Conservation (phyloP, 2,329 filamentous ascomycete genomes). For the Cladosporium sp. region DNA sequence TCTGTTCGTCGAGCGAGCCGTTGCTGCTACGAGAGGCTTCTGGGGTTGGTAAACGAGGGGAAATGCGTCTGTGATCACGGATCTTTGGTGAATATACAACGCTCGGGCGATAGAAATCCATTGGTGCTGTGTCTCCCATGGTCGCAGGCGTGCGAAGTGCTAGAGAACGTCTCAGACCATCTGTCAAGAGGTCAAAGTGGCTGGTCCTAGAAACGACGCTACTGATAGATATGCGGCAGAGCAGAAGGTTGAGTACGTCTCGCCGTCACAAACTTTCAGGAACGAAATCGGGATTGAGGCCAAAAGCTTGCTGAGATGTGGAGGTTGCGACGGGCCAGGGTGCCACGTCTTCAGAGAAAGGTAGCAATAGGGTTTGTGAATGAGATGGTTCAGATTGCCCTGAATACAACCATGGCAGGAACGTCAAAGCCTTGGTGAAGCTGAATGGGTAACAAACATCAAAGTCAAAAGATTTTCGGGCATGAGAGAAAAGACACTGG, state of each 20-base stretch:
- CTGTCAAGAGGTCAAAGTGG: background rate
- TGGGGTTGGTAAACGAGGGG: constrained; percentile 27
- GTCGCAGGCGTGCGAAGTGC: background rate
- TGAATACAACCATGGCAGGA: no score
- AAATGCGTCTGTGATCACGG: constrained; percentile 1
- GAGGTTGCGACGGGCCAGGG: constrained; percentile 2
- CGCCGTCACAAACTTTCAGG: background rate
- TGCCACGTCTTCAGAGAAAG: constrained; percentile 9
- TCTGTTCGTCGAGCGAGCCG: constrained; percentile 22
- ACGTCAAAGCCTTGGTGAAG: background rate
- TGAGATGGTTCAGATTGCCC: background rate
- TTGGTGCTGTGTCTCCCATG: constrained; percentile 12
- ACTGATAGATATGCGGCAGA: background rate
- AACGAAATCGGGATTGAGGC: background rate
- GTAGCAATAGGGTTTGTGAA: background rate
- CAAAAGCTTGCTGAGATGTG: constrained; percentile 1
- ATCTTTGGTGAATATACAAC: constrained; percentile 4
- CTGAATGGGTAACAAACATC: background rate
- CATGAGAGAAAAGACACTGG: background rate
- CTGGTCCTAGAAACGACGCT: background rate
- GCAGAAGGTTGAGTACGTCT: background rate
- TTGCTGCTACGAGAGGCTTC: constrained; percentile 28
- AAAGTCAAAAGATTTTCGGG: background rate
- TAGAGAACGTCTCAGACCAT: background rate
- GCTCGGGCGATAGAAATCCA: constrained; percentile 5